Base-by-base conservation (phyloP, 805 yeast species). In the Candida odintsovae region DNA sequence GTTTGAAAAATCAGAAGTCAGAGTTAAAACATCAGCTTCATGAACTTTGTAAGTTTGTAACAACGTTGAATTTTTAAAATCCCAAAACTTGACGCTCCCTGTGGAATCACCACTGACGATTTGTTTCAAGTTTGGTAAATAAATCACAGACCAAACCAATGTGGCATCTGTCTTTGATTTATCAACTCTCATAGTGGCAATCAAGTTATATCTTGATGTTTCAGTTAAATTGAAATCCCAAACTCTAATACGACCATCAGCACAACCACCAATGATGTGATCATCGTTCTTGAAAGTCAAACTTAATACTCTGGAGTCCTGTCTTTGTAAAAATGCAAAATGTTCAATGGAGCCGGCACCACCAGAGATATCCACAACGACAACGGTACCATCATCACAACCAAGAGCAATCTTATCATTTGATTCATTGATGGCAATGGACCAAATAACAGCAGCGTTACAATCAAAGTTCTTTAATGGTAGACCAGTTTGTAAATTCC, bases 61-160 rank as follows among this genome's bases (percentile, higher is more conserved):
- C 49, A 94, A 69, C 1, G 96, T 82, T 54, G 81, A 82, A 54
- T 79, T 83, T 41, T 78, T 75, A 51, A 84, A 72, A 58, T 92
- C 96, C 99, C 99, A 94, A 53, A 94, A 77, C 65, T 92, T 92
- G 44, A 94, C 78, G 9, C 86, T 75, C 2, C 99, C 99, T 1
- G 97, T 92, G 6, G 97, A 90, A 68, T 94, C 99, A 45, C 98
- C 99, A 50, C 90, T 81, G n/a, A 88, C 95, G 48, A 94, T 76
- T 63, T 89, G 95, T 45, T 78, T 72, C 42, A 77, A 76, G 38
- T 70, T 62, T 6, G 84, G 80, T 48, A 90, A 68, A 28, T 82
- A 81, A 40, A 75, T 56, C 1, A 94, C 81, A 31, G 89, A 75
- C 99, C 99, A 94, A 8, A 94, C 94, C 50, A 94, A 71, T 3